Evolutionary conservation across 768 basidiomycete genomes (phyloP).

Genomic region (Tephrocybe sp.): DNA sequence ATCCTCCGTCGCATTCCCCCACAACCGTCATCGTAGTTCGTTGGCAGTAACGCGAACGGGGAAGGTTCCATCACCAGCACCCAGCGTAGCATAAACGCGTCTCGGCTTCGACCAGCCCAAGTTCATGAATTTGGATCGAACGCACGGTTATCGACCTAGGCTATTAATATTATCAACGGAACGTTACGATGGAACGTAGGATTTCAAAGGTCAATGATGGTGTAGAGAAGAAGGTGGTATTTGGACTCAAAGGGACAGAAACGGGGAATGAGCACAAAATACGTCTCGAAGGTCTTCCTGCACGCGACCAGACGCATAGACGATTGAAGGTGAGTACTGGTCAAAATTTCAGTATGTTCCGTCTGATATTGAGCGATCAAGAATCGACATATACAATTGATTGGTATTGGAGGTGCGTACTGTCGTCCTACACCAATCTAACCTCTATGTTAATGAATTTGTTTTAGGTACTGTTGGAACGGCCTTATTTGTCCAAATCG

Average conservation of each 20-base stretch:
- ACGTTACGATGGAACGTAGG: conserved; percentile 13
- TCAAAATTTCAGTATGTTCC: not conserved
- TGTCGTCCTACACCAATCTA: too few species aligned
- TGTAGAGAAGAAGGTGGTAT: conserved; percentile 1
- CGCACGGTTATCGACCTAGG: too few species aligned
- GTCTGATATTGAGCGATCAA: conserved; percentile 13
- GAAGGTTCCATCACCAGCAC: too few species aligned
- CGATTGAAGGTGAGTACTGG: conserved; percentile 32
- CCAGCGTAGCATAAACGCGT: too few species aligned
- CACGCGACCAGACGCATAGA: conserved; percentile 34
- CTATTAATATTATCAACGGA: too few species aligned
- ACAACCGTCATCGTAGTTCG: too few species aligned
- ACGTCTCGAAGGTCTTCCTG: conserved; percentile 11
- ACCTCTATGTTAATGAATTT: too few species aligned
- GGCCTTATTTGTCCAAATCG: conserved; percentile 74
- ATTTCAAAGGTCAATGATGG: conserved; percentile 1
- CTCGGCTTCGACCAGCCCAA: too few species aligned
- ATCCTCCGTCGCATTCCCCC: too few species aligned
- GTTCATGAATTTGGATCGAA: too few species aligned
- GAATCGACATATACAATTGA: conserved; percentile 52
- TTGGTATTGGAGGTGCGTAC: conserved; percentile 47
- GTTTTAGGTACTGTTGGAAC: conserved; percentile 73
- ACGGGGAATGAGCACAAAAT: conserved; percentile 12
- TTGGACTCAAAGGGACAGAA: not conserved
- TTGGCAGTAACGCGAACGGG: too few species aligned